phyloP scores from a whole-genome alignment of 2,329 filamentous ascomycete species.

The Trichoderma sp. region DNA sequence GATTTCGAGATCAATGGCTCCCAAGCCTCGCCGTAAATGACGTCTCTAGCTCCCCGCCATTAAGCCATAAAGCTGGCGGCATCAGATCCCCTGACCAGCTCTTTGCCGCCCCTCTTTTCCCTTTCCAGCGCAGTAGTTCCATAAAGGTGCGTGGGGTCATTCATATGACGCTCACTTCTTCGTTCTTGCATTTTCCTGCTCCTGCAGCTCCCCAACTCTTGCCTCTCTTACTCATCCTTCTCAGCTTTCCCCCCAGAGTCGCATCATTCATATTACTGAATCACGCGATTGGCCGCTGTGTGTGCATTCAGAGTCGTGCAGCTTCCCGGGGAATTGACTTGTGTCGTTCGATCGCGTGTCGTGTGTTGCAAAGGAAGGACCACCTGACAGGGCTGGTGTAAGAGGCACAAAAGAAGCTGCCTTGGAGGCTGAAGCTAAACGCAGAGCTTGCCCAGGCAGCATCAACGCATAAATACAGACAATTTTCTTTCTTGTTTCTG shows the following conservation, averaged over 20 bases:
- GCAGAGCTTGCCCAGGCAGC: not conserved
- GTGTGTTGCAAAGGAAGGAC: not conserved
- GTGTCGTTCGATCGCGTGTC: conserved; percentile 3
- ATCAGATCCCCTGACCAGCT: conserved; percentile 3
- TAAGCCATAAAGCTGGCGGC: not conserved
- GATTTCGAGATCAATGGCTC: not conserved
- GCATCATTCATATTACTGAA: not conserved
- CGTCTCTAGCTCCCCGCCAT: not conserved
- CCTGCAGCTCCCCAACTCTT: conserved; percentile 1
- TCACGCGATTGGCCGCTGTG: not conserved
- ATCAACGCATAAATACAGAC: not conserved
- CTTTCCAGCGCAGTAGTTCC: not conserved
- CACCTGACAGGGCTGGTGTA: conserved; percentile 6
- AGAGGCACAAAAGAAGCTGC: not conserved
- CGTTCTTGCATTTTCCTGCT: not conserved
- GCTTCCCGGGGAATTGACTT: not conserved
- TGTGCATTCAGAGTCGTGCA: not conserved
- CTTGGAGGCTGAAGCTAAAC: not conserved
- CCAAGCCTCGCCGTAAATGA: not conserved
- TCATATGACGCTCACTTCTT: not conserved
- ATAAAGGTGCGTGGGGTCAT: conserved; percentile 6
- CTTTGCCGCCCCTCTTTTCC: conserved; percentile 2
- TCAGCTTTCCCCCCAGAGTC: not conserved
- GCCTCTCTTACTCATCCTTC: not conserved
- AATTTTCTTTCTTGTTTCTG: not conserved